Percentiles rank a stretch among this genome's conserved stretches.
phyloP scores from a whole-genome alignment of 148 eudicot species.

The Rhododendron ferrugineum region DNA sequence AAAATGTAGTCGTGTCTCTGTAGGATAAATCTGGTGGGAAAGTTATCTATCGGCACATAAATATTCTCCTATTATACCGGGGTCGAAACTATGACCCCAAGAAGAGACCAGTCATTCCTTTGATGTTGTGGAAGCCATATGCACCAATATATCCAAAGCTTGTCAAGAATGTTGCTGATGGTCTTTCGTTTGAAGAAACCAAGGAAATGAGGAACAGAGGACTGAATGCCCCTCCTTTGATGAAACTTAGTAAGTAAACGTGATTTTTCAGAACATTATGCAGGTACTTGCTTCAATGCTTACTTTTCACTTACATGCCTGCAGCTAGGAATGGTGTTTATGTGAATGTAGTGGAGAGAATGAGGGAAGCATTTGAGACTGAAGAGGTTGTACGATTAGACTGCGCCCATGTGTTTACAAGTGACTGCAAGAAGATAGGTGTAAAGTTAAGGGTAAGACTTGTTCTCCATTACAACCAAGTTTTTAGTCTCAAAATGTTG shows the following conservation, averaged over 20 bases:
- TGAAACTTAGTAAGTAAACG: conserved; percentile 67
- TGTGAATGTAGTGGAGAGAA: conserved; percentile 73
- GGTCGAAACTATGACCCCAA: conserved; percentile 81
- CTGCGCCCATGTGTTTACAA: conserved; percentile 63
- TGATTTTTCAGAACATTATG: neutral
- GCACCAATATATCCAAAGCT: conserved; percentile 88
- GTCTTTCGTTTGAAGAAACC: conserved; percentile 83
- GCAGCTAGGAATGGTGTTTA: conserved; percentile 92
- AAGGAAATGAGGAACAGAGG: conserved; percentile 79
- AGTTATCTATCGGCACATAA: conserved; percentile 63
- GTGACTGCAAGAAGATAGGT: conserved; percentile 89
- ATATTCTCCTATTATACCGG: conserved; percentile 64
- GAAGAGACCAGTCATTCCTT: conserved; percentile 61
- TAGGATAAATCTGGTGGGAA: conserved; percentile 91
- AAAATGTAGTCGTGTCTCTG: conserved; percentile 16
- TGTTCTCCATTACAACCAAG: neutral
- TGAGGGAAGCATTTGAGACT: conserved; percentile 71
- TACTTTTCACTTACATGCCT: conserved; percentile 4
- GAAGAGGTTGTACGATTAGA: conserved; percentile 87
- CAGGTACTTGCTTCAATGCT: neutral
- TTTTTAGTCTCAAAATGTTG: neutral
- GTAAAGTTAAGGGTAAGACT: conserved; percentile 72
- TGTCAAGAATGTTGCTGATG: conserved; percentile 79
- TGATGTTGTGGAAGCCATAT: conserved; percentile 91
- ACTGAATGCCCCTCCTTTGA: conserved; percentile 48